Percentiles rank a stretch among this genome's conserved stretches.
These are phyloP conservation scores for Orbilia blumenaviensis DNA, from an alignment of 2,329 filamentous ascomycete genomes.

Conservation along the genomic window DNA sequence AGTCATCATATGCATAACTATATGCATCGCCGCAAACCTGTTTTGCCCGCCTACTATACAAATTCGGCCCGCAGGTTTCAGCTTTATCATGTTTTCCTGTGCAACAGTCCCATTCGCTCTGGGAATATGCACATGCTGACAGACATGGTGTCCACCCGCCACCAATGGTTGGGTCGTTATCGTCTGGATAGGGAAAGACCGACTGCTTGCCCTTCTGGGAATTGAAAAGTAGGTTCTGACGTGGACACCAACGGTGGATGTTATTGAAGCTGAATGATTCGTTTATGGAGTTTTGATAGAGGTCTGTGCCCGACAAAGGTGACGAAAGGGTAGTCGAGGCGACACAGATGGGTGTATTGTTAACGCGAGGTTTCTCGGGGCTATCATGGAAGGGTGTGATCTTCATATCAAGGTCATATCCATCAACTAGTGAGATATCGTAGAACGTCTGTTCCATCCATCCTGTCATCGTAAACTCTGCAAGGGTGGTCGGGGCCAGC, in stretches of 20 bases:
- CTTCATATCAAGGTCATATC: slow-evolving; percentile 80
- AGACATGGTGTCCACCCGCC: slow-evolving; percentile 76
- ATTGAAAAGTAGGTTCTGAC: slow-evolving; percentile 75
- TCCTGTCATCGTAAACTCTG: slow-evolving; percentile 80
- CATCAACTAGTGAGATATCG: slow-evolving; percentile 84
- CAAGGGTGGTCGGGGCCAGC: slow-evolving; percentile 76
- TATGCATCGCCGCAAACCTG: slow-evolving; percentile 83
- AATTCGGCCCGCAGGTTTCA: slow-evolving; percentile 71
- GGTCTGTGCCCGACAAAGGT: slow-evolving; percentile 61
- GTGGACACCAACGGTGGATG: slow-evolving; percentile 79
- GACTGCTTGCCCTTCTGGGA: slow-evolving; percentile 70
- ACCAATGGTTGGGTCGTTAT: slow-evolving; percentile 73
- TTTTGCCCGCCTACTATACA: slow-evolving; percentile 77
- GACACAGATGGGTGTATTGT: slow-evolving; percentile 56
- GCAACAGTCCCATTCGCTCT: slow-evolving; percentile 76
- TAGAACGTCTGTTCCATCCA: slow-evolving; percentile 77
- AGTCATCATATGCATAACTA: slow-evolving; percentile 74
- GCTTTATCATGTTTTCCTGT: slow-evolving; percentile 73
- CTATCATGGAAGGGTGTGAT: slow-evolving; percentile 60
- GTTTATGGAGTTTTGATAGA: slow-evolving; percentile 59
- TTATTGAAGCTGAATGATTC: slow-evolving; percentile 59
- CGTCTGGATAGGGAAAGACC: slow-evolving; percentile 74
- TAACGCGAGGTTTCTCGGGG: slow-evolving; percentile 43
- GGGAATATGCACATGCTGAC: slow-evolving; percentile 77
- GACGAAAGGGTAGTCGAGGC: slow-evolving; percentile 12